Conservation (phyloP, 768 basidiomycete genomes). For the Mycena haematopus region DNA sequence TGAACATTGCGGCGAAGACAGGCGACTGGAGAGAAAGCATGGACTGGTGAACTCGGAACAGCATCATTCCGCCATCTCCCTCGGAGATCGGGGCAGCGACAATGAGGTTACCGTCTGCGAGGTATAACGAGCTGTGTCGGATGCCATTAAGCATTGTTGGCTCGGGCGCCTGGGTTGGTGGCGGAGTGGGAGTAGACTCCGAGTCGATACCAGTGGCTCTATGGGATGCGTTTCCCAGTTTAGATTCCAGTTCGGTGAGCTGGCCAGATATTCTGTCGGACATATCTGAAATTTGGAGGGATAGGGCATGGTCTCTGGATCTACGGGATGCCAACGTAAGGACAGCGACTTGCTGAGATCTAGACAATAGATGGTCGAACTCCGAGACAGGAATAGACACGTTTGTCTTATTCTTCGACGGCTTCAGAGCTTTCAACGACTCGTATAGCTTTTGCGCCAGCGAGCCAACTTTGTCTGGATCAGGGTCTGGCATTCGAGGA, state of each 20-base stretch:
- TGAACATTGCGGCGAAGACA: conserved; percentile 29
- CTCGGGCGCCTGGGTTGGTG: not conserved
- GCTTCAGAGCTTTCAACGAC: conserved; percentile 6
- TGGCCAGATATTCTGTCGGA: conserved; percentile 11
- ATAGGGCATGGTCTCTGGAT: conserved; percentile 11
- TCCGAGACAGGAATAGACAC: conserved; percentile 13
- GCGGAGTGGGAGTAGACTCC: not conserved
- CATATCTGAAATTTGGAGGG: conserved; percentile 18
- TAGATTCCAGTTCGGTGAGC: conserved; percentile 1
- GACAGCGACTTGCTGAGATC: conserved; percentile 12
- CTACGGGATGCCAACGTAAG: conserved; percentile 6
- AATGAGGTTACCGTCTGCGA: conserved; percentile 41
- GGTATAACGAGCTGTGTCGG: conserved; percentile 34
- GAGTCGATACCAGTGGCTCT: not conserved
- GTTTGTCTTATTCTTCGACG: conserved; percentile 20
- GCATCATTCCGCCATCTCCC: conserved; percentile 8
- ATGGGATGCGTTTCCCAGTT: not conserved
- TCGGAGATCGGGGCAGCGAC: conserved; percentile 31
- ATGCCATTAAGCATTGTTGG: conserved; percentile 23
- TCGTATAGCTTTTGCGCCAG: conserved; percentile 24
- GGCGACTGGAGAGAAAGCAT: conserved; percentile 27
- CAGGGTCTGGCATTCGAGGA: not conserved
- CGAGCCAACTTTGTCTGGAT: conserved; percentile 21
- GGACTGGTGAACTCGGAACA: conserved; percentile 31
- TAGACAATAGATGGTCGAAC: conserved; percentile 13